Evolutionary conservation across 2,329 filamentous ascomycete species (phyloP).

Genomic region (Nemania abortiva): DNA sequence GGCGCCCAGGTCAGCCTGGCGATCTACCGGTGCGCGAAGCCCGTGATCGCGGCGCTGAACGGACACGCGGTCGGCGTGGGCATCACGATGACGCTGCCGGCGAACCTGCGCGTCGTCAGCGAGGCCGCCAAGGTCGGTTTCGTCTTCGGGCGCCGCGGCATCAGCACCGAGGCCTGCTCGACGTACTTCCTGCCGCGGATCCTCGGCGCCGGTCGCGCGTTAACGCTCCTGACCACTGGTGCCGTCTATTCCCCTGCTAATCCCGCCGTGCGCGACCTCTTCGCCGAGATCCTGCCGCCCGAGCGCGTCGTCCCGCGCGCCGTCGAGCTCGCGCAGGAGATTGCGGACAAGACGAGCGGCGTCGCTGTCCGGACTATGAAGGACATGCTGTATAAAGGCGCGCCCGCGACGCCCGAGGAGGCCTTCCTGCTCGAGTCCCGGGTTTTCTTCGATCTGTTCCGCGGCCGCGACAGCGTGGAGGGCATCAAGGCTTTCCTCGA

Average conservation of each 20-base stretch:
- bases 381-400: slow-evolving; percentile 65
- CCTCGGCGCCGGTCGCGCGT: slow-evolving; percentile 72
- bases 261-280: slow-evolving; percentile 69
- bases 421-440: slow-evolving; percentile 77
- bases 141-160: slow-evolving; percentile 77
- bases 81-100: slow-evolving; percentile 71
- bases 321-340: slow-evolving; percentile 73
- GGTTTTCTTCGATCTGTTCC: slow-evolving; percentile 72
- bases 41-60: slow-evolving; percentile 69
- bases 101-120: slow-evolving; percentile 66
- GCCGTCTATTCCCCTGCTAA: slow-evolving; percentile 66
- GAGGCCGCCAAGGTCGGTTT: slow-evolving; percentile 76
- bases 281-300: slow-evolving; percentile 72
- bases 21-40: slow-evolving; percentile 69
- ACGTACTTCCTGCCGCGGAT: slow-evolving; percentile 79
- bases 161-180: slow-evolving; percentile 78
- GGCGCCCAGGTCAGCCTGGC: slow-evolving; percentile 67
- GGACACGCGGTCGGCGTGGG: slow-evolving; percentile 71
- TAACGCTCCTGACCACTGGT: slow-evolving; percentile 76
- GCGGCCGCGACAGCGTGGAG: slow-evolving; percentile 70
- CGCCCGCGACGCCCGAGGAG: slow-evolving; percentile 71
- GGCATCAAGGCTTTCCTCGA: slow-evolving; percentile 77
- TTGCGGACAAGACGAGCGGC: slow-evolving; percentile 73
- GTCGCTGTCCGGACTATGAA: slow-evolving; percentile 76
- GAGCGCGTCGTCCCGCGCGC: slow-evolving; percentile 73